Conservation (phyloP, 2,329 filamentous ascomycete genomes). For the Colletotrichum simmondsii region DNA sequence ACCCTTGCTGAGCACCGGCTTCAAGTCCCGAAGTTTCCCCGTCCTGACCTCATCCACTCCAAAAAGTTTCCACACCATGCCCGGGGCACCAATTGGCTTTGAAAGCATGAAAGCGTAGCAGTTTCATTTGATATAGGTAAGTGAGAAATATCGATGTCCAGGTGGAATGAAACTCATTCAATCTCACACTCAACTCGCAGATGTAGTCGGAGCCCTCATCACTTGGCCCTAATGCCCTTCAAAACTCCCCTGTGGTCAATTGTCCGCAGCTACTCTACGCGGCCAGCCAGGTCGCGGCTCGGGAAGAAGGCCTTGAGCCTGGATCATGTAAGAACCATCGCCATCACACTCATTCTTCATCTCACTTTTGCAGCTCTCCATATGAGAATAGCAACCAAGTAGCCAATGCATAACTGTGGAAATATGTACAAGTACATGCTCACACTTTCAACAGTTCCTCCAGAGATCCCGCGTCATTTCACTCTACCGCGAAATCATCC, state of each 20-base stretch:
- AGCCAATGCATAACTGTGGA: too few relatives aligned
- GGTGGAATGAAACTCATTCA: not conserved
- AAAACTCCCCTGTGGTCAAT: conserved; percentile 17
- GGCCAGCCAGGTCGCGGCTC: conserved; percentile 47
- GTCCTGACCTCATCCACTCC: conserved; percentile 30
- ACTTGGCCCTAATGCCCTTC: conserved; percentile 14
- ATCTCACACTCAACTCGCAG: not conserved
- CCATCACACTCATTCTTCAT: not conserved
- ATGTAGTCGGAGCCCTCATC: conserved; percentile 14
- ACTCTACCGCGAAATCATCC: conserved; percentile 68
- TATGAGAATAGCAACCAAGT: not conserved
- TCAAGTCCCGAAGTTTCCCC: conserved; percentile 28
- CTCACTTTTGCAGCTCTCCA: not conserved
- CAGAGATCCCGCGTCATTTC: conserved; percentile 65
- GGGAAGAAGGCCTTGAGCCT: conserved; percentile 60
- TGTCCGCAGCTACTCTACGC: conserved; percentile 50
- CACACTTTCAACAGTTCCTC: conserved; percentile 60
- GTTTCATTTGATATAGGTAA: not conserved
- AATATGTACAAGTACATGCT: not conserved
- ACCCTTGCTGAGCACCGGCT: not conserved
- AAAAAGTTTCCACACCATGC: conserved; percentile 25
- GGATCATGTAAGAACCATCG: conserved; percentile 62
- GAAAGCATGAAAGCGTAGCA: not conserved
- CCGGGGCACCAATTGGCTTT: not conserved
- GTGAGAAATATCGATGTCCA: not conserved